Percentiles rank a stretch among this genome's conserved stretches.
These are phyloP conservation scores for Amniculicola lignicola DNA, from an alignment of 495 filamentous ascomycete genomes.

Conservation along the genomic window DNA sequence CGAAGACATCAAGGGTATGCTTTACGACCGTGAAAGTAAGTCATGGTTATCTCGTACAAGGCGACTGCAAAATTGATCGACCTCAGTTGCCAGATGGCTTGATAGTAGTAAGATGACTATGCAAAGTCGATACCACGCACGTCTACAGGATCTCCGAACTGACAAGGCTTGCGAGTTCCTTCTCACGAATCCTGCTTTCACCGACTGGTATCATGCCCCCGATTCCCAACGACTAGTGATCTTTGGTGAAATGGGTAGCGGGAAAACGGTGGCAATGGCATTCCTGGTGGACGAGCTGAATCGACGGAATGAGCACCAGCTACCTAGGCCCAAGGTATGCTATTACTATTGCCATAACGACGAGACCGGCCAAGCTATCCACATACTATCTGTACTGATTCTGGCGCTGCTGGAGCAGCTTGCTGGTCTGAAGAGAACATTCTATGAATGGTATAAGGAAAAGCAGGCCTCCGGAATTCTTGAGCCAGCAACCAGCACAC, in stretches of 20 bases:
- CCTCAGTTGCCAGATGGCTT: constrained; percentile 13
- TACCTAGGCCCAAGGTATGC: constrained; percentile 11
- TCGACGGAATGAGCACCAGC: constrained; percentile 10
- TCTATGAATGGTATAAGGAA: constrained; percentile 18
- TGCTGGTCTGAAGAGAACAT: constrained; percentile 12
- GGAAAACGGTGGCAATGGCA: constrained; percentile 12
- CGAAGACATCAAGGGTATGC: constrained; percentile 9
- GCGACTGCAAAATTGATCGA: background rate
- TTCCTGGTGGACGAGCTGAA: constrained; percentile 14
- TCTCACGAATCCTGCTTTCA: constrained; percentile 7
- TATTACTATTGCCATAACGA: constrained; percentile 15
- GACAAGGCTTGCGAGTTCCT: constrained; percentile 12
- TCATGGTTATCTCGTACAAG: background rate
- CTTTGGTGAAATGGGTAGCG: constrained; percentile 13
- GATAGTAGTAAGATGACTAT: constrained; percentile 1
- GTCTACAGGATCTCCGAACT: constrained; percentile 6
- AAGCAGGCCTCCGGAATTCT: constrained; percentile 6
- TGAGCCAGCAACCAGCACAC: constrained; percentile 7
- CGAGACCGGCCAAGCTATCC: constrained; percentile 12
- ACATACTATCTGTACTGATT: constrained; percentile 10
- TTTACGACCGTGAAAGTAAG: constrained; percentile 18
- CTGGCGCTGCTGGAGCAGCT: constrained; percentile 12
- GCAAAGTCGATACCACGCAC: constrained; percentile 14
- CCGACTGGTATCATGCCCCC: constrained; percentile 1
- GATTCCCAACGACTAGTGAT: background rate